Evolutionary conservation across 2,329 filamentous ascomycete genomes (phyloP), one percentile per base, ranked within the genome.

Genomic region (Pyrenochaeta sp.): DNA sequence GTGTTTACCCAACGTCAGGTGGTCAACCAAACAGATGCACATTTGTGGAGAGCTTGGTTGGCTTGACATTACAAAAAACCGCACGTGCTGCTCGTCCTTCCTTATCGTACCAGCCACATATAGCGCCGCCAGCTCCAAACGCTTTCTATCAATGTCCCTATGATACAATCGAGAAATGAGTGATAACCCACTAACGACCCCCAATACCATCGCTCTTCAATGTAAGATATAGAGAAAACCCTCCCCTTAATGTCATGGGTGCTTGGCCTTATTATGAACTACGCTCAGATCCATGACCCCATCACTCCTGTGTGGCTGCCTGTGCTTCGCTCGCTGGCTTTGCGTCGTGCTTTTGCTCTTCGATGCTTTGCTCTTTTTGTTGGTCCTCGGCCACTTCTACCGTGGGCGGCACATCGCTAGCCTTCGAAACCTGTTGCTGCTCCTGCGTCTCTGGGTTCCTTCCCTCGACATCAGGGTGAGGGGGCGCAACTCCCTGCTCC

Each of bases 391-490:
- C 65, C 7, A 61, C 72, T 24, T 71, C 67, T 11, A 73, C 74
- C 8, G 61, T 71, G 3, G 73, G 69, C 35, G 75, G 74, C 11
- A 56, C 56, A 8, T 73, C 69, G 43, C 68, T 75, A 9, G 68
- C 72, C 46, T 71, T 69, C 2, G 61, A 61, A 2, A 59, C 58
- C 39, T 64, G 55, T n/a, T 65, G 57, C 13, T 73, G 72, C 11
- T 72, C 72, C 17, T 71, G 70, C 8, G 81, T 85, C 55, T 81
- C 79, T 1, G 81, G 82, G 51, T 84, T 81, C 41, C 77, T 49
- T 21, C 81, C 82, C 54, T 85, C 76, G 2, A 76, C 77, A 58
- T 83, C 81, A 2, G 80, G 81, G 60, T 83, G 81, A 48, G 77
- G 76, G 31, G 78, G 81, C 37, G 76, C 80, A 48, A 72, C 73